Evolutionary conservation across 2,329 filamentous ascomycete genomes (phyloP), one percentile per base, ranked within the genome.

Genomic region (Dactylellina drechsleri): DNA sequence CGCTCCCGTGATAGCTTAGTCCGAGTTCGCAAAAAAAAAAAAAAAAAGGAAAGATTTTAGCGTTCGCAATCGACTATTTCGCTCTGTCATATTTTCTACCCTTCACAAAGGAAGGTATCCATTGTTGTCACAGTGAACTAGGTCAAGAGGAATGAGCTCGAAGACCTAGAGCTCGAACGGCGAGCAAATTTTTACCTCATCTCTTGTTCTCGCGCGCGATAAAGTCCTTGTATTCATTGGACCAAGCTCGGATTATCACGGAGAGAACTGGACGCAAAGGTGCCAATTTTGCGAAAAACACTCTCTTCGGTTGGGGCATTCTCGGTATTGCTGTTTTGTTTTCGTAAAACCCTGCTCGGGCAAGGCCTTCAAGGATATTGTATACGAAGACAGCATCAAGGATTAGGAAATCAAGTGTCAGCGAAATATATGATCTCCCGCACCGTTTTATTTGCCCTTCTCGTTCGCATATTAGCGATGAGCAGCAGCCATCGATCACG

Each of bases 191-290:
- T 62, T 67, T 67, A 40, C 28, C 40, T n/a, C 54, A 43, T 45
- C 59, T 45, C 52, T 41, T 60, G 64, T 64, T 54, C 61, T 68
- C 58, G 71, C 58, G 58, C 64, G 56, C 58, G 64, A 28, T 15
- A 36, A 23, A n/a, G 52, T 12, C 15, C 6, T 5, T 28, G 26
- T 15, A 49, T 36, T 59, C 31, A 45, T 45, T 59, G 50, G 61
- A 58, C 59, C 64, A 58, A 68, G 64, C 65, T 75, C 71, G 71
- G 71, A 75, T 68, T 75, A 75, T 75, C 71, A 68, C 71, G 71
- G 71, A 52, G 57, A 64, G 58, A 64, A 64, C 70, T 74, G 62
- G 50, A 66, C 50, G 53, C 20, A 65, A 64, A 50, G 47, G n/a
- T 61, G 56, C 28, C 23, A 52, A 53, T 59, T 47, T 70, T 65